A percentile compares a stretch with the other conserved stretches of the same genome.
Conservation (phyloP, 2,329 filamentous ascomycete genomes). For the Cladophialophora carrionii region DNA sequence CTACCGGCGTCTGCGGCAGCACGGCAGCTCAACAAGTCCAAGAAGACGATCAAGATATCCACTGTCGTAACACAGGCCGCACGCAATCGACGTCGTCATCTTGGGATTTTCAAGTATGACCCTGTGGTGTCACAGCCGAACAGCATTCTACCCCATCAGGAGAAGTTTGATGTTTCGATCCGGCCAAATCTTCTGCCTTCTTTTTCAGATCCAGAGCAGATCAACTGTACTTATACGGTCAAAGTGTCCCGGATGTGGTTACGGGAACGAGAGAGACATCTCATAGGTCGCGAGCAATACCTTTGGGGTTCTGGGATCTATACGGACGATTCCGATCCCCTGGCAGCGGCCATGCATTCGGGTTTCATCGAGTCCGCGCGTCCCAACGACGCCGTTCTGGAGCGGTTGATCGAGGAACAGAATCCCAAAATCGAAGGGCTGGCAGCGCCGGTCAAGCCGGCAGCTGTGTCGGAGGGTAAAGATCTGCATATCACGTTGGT, state of each 20-base stretch:
- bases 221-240: slow-evolving; percentile 88
- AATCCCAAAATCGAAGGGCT: slow-evolving; percentile 56
- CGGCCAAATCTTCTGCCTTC: slow-evolving; percentile 74
- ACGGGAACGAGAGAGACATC: slow-evolving; percentile 69
- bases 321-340: slow-evolving; percentile 90
- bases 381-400: slow-evolving; percentile 72
- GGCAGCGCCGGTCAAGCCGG: slow-evolving; percentile 44
- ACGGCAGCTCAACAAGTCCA: slow-evolving; percentile 59
- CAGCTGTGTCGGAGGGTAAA: slow-evolving; percentile 63
- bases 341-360: slow-evolving; percentile 89
- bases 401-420: slow-evolving; percentile 55
- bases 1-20: slow-evolving; percentile 22
- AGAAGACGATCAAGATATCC: slow-evolving; percentile 68
- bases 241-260: slow-evolving; percentile 82
- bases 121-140: slow-evolving; percentile 60
- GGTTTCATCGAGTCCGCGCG: slow-evolving; percentile 92
- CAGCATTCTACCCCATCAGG: slow-evolving; percentile 42
- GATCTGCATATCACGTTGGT: slow-evolving; percentile 87
- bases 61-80: slow-evolving; percentile 73
- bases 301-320: slow-evolving; percentile 95
- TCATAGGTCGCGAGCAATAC: slow-evolving; percentile 77
- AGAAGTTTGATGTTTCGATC: slow-evolving; percentile 61
- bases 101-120: slow-evolving; percentile 83
- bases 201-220: slow-evolving; percentile 66
- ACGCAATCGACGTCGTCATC: slow-evolving; percentile 72